Base-by-base conservation (phyloP, 2,329 filamentous ascomycete genomes). In the Beauveria sp. region DNA sequence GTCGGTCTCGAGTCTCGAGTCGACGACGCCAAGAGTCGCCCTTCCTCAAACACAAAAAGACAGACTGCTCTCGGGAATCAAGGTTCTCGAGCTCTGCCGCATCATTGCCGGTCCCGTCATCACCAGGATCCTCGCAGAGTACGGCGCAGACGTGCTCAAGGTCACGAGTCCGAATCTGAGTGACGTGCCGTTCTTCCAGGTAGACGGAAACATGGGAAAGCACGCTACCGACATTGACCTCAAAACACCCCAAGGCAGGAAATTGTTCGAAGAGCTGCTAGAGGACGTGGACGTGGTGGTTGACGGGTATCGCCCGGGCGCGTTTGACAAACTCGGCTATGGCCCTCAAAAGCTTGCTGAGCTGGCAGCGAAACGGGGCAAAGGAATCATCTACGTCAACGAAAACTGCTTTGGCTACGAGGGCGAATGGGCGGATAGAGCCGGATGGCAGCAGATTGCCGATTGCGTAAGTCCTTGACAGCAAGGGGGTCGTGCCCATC, bases 91-190 rank as follows among this genome's bases (percentile, higher is more conserved):
- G 69, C 75, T 92, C 34, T 89, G 87, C 68, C 84, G 88, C 46
- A 86, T 91, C 67, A 90, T 92, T 64, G 89, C 89, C 3, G 88
- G 88, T 0, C 88, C 88, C n/a, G 84, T 86, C 5, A 85, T 91
- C 65, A 84, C 84, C 3, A 83, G 87, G 34, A 85, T 85, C 2
- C 79, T 92, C 0, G 87, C 86, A n/a, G 88, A 90, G 64, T 87
- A 91, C 68, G 89, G 89, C 2, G 89, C 89, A 8, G 82, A 87
- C 58, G 88, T 92, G 0, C 79, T 92, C 65, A 89, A 90, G 67
- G 79, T 91, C 51, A 91, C 87, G 3, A 84, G 84, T 8, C 82
- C 85, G 0, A 76, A 83, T 51, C 77, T 91, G n/a, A 83, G 84
- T 5, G 88, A 90, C 63, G 84, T 90, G 1, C 85, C 86, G 0